Evolutionary conservation across 768 basidiomycete genomes (phyloP).

Genomic region (Psilocybe cubensis): DNA sequence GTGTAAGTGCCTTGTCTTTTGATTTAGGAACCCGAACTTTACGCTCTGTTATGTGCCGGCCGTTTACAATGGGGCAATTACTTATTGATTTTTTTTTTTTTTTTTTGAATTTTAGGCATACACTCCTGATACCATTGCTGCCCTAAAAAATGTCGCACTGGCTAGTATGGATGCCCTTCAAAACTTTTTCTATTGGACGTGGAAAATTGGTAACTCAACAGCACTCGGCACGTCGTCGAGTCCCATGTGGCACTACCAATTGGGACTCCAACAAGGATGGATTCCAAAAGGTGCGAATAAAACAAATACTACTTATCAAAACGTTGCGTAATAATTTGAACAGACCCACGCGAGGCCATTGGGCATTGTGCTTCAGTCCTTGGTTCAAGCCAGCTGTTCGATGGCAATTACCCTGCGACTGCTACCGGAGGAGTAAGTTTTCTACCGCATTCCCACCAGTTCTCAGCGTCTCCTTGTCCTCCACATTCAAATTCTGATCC

Average conservation of each 20-base stretch:
- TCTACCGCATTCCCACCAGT: background rate
- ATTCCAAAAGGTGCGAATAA: conserved; percentile 64
- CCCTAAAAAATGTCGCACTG: conserved; percentile 67
- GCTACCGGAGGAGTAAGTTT: conserved; percentile 67
- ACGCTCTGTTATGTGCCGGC: background rate
- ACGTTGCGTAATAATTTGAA: background rate
- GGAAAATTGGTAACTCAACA: conserved; percentile 91
- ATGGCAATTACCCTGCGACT: conserved; percentile 60
- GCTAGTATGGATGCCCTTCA: conserved; percentile 90
- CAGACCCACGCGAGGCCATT: conserved; percentile 50
- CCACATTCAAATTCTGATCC: conserved; percentile 5
- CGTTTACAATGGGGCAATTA: too few relatives aligned
- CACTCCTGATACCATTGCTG: conserved; percentile 56
- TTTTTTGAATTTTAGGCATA: conserved; percentile 57
- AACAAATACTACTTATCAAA: conserved; percentile 26
- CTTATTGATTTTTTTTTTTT: too few relatives aligned
- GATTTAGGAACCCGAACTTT: background rate
- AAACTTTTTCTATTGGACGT: conserved; percentile 97
- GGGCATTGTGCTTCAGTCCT: conserved; percentile 46
- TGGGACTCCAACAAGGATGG: conserved; percentile 88
- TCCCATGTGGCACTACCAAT: conserved; percentile 87
- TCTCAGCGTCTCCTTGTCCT: background rate
- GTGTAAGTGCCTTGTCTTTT: conserved; percentile 30
- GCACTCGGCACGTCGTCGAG: conserved; percentile 64
- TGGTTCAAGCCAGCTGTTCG: conserved; percentile 45